These are phyloP conservation scores for Talaromyces atroroseus DNA, from an alignment of 2,329 filamentous ascomycete genomes.

Conservation along the genomic window DNA sequence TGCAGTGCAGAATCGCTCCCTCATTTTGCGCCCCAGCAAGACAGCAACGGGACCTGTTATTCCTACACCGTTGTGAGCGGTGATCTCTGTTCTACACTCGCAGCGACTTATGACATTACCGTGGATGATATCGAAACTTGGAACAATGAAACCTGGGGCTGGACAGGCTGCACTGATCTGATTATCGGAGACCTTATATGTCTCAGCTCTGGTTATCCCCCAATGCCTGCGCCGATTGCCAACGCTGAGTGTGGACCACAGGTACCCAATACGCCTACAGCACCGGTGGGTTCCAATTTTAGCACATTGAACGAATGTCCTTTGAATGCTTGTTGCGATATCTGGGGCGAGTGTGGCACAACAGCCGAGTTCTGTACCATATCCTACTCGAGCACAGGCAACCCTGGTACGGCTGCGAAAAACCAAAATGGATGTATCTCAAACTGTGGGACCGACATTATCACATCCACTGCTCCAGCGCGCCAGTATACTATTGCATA, in stretches of 20 bases:
- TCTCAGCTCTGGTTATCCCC: conserved; percentile 30
- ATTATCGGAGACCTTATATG: conserved; percentile 27
- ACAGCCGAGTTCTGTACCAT: conserved; percentile 38
- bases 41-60: conserved; percentile 31
- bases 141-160: conserved; percentile 40
- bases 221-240: conserved; percentile 28
- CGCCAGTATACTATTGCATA: conserved; percentile 19
- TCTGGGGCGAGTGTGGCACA: conserved; percentile 42
- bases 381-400: conserved; percentile 21
- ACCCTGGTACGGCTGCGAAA: conserved; percentile 31
- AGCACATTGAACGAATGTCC: conserved; percentile 40
- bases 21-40: conserved; percentile 28
- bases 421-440: conserved; percentile 37
- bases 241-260: conserved; percentile 41
- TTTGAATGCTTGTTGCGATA: conserved; percentile 35
- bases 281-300: background rate
- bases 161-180: conserved; percentile 32
- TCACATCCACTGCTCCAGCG: conserved; percentile 18
- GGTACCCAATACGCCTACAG: conserved; percentile 26
- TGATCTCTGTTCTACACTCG: conserved; percentile 30
- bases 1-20: conserved; percentile 31
- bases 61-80: conserved; percentile 25
- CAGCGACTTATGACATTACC: conserved; percentile 26
- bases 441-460: conserved; percentile 36
- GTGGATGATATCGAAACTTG: conserved; percentile 29